Evolutionary conservation across 2,329 filamentous ascomycete species (phyloP).

Genomic region (Hansfordia pulvinata): DNA sequence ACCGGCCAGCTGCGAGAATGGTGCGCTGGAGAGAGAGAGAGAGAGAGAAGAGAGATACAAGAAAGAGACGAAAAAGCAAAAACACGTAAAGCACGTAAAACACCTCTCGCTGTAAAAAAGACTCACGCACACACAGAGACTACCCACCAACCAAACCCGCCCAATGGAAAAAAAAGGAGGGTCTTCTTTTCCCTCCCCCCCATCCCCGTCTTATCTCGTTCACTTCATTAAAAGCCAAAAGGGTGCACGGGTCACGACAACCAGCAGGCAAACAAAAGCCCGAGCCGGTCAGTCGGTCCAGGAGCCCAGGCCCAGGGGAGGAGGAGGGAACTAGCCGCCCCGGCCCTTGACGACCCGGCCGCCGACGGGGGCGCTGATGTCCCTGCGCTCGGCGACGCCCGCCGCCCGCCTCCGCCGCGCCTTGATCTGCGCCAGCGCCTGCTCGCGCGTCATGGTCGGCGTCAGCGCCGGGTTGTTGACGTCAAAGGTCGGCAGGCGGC

Average conservation of each 20-base stretch:
- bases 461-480: conserved; percentile 43
- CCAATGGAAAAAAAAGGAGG: too few relatives aligned
- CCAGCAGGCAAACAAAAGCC: neutral
- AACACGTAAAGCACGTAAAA: neutral
- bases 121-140: too few relatives aligned
- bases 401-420: conserved; percentile 58
- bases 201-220: neutral
- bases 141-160: too few relatives aligned
- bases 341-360: neutral
- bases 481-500: conserved; percentile 31
- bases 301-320: neutral
- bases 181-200: neutral
- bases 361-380: conserved; percentile 1
- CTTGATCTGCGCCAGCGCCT: conserved; percentile 63
- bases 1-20: too few relatives aligned
- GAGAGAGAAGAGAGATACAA: neutral
- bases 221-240: neutral
- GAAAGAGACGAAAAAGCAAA: neutral
- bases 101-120: too few relatives aligned
- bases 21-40: too few relatives aligned
- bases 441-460: conserved; percentile 56
- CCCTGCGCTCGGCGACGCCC: conserved; percentile 26
- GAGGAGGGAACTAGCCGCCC: neutral
- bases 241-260: neutral
- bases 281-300: neutral